These are phyloP conservation scores for Fusarium solani-melongenae DNA, from an alignment of 2,329 filamentous ascomycete species.

Conservation along the genomic window DNA sequence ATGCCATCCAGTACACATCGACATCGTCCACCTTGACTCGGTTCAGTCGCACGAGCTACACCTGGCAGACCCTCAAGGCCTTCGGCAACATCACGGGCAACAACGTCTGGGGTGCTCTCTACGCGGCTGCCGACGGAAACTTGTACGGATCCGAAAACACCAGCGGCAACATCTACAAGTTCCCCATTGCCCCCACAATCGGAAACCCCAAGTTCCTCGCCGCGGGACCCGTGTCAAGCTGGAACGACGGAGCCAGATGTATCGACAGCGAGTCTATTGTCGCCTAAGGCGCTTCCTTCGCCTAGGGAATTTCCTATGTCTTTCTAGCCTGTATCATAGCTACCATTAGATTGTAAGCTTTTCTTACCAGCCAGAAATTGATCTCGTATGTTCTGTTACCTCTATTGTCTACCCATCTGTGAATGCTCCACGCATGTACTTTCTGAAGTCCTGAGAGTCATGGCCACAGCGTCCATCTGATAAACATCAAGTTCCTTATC, in stretches of 20 bases:
- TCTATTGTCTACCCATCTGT: background rate
- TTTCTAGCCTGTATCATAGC: background rate
- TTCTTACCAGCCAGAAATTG: background rate
- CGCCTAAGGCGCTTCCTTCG: background rate
- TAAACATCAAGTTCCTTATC: background rate
- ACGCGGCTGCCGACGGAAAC: conserved; percentile 33
- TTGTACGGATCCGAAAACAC: conserved; percentile 34
- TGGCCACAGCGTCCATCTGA: background rate
- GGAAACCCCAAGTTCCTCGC: conserved; percentile 20
- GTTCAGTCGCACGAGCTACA: conserved; percentile 33
- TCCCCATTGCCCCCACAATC: conserved; percentile 30
- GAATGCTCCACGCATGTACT: background rate
- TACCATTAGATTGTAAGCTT: background rate
- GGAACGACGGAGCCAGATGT: conserved; percentile 37
- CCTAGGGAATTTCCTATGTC: conserved; percentile 18
- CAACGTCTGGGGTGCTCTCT: conserved; percentile 37
- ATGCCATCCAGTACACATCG: conserved; percentile 18
- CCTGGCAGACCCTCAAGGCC: conserved; percentile 26
- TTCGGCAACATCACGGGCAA: conserved; percentile 15
- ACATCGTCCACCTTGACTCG: conserved; percentile 24
- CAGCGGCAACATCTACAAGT: conserved; percentile 34
- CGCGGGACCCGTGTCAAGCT: conserved; percentile 19
- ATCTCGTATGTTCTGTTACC: background rate
- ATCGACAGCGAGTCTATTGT: conserved; percentile 30
- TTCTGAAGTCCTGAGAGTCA: background rate